Evolutionary conservation across 345 rosid species (phyloP).

Genomic region (Hibiscus tridactylites): DNA sequence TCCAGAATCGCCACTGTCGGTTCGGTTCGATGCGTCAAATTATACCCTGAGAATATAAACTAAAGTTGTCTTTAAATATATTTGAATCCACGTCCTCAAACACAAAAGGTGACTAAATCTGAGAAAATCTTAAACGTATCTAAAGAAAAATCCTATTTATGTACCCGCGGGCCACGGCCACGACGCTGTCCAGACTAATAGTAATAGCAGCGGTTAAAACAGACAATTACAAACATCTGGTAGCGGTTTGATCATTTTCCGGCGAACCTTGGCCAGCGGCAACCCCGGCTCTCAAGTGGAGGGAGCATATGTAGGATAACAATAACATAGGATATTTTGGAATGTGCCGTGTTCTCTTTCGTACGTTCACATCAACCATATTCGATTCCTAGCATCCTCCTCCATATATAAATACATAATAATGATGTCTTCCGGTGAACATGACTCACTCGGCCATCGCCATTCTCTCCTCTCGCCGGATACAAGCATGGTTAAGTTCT

Average conservation of each 20-base stretch:
- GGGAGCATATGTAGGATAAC: slow-evolving; percentile 24
- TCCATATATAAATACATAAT: slow-evolving; percentile 25
- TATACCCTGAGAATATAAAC: no score
- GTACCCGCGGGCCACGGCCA: no score
- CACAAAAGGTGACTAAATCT: no score
- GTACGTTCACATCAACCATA: slow-evolving; percentile 23
- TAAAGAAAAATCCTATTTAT: no score
- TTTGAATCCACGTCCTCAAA: no score
- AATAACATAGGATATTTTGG: slow-evolving; percentile 46
- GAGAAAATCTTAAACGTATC: no score
- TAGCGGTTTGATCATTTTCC: slow-evolving; percentile 22
- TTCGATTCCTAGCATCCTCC: slow-evolving; percentile 19
- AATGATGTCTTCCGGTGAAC: slow-evolving; percentile 31
- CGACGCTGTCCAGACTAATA: no score
- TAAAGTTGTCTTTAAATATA: no score
- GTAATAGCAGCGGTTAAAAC: no score
- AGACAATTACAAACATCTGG: slow-evolving; percentile 3
- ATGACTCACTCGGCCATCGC: slow-evolving; percentile 26
- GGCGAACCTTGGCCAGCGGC: slow-evolving; percentile 22
- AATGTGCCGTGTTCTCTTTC: slow-evolving; percentile 32
- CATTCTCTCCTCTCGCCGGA: slow-evolving; percentile 3
- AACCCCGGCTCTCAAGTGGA: slow-evolving; percentile 39
- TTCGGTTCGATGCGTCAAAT: no score
- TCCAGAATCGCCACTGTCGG: no score
- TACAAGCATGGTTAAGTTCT: slow-evolving; percentile 68